phyloP scores from a whole-genome alignment of 2,329 filamentous ascomycete genomes.

The Fonsecaea monophora region DNA sequence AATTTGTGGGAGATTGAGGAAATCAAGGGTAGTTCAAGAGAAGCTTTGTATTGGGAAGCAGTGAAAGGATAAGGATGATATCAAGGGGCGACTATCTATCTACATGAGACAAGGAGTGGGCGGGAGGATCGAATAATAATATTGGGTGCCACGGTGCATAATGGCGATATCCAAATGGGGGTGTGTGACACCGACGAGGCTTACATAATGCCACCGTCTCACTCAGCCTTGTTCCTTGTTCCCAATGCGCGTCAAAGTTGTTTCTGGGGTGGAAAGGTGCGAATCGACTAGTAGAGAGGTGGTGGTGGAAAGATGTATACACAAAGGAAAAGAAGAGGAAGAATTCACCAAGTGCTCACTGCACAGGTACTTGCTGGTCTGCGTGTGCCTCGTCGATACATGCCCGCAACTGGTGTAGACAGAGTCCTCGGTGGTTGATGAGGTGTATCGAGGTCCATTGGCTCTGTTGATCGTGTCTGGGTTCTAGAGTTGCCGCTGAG shows the following conservation, averaged over 20 bases:
- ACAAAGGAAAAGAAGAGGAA: too few species aligned
- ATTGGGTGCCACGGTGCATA: background rate
- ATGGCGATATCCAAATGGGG: slow-evolving; percentile 14
- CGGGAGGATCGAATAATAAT: background rate
- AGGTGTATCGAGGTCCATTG: too few species aligned
- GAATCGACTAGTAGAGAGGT: background rate
- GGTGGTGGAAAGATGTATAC: background rate
- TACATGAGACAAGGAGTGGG: background rate
- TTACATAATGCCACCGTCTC: slow-evolving; percentile 18
- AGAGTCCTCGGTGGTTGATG: too few species aligned
- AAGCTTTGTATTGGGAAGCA: background rate
- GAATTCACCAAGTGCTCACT: too few species aligned
- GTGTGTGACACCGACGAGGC: slow-evolving; percentile 2
- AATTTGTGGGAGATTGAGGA: background rate
- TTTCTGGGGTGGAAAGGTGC: background rate
- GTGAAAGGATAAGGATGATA: background rate
- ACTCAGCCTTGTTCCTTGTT: background rate
- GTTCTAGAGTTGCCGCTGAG: too few species aligned
- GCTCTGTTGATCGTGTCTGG: too few species aligned
- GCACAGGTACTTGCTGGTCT: too few species aligned
- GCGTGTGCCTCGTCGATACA: too few species aligned
- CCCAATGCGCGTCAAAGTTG: background rate
- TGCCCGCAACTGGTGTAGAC: too few species aligned
- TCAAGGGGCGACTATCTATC: background rate
- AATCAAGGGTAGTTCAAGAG: background rate